phyloP scores from a whole-genome alignment of 345 rosid species.

The Camelina hispida region DNA sequence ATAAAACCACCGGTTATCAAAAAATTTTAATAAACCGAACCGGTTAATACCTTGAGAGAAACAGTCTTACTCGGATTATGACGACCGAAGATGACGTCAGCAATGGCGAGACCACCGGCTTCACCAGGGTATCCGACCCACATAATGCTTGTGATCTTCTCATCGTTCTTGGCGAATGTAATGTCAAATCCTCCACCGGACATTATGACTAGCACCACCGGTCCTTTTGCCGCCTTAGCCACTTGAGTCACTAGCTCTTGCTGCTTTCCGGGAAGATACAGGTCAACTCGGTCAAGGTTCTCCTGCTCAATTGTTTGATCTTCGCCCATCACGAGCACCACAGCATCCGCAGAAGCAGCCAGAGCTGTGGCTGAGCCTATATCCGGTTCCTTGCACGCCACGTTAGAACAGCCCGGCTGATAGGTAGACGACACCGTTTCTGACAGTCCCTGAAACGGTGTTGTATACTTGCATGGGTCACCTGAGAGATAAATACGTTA shows the following conservation, averaged over 20 bases:
- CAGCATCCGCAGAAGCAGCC: slow-evolving; percentile 65
- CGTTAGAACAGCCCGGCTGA: slow-evolving; percentile 48
- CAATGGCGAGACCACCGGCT: slow-evolving; percentile 80
- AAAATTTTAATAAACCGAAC: neutral
- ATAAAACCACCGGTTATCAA: too few species aligned
- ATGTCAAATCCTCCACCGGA: slow-evolving; percentile 83
- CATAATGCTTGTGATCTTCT: slow-evolving; percentile 53
- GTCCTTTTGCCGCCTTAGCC: slow-evolving; percentile 67
- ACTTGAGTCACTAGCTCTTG: slow-evolving; percentile 57
- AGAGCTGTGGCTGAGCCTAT: slow-evolving; percentile 50
- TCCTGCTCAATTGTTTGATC: slow-evolving; percentile 55
- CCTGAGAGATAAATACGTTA: slow-evolving; percentile 45
- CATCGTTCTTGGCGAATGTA: slow-evolving; percentile 63
- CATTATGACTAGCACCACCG: slow-evolving; percentile 79
- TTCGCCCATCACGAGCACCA: slow-evolving; percentile 65
- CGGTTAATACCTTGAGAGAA: neutral
- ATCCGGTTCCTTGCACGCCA: slow-evolving; percentile 54
- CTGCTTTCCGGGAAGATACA: slow-evolving; percentile 73
- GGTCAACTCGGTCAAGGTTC: neutral
- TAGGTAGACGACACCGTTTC: slow-evolving; percentile 54
- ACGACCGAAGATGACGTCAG: slow-evolving; percentile 68
- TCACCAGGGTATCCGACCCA: slow-evolving; percentile 78
- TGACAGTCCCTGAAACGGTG: slow-evolving; percentile 65
- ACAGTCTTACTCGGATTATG: slow-evolving; percentile 65
- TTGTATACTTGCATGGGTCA: slow-evolving; percentile 66